These are phyloP conservation scores for Canariomyces notabilis DNA, from an alignment of 2,329 filamentous ascomycete genomes.

Conservation along the genomic window DNA sequence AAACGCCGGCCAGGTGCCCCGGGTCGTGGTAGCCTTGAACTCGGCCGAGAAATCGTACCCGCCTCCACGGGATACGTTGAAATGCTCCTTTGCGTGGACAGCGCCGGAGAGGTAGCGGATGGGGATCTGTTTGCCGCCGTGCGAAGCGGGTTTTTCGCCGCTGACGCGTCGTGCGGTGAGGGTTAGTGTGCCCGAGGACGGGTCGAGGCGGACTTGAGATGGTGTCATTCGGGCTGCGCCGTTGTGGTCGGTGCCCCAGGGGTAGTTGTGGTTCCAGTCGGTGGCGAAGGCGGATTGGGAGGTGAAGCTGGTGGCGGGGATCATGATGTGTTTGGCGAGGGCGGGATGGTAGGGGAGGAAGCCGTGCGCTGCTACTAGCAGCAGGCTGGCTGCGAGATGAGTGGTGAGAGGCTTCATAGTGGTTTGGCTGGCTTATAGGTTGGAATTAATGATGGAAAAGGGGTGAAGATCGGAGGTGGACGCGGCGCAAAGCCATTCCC, in stretches of 20 bases:
- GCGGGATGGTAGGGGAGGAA: not conserved
- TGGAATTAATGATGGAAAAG: too few relatives aligned
- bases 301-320: conserved; percentile 36
- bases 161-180: conserved; percentile 43
- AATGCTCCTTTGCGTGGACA: conserved; percentile 36
- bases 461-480: too few relatives aligned
- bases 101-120: conserved; percentile 51
- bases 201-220: conserved; percentile 40
- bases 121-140: conserved; percentile 36
- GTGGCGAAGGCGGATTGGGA: conserved; percentile 35
- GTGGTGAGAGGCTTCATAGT: conserved; percentile 5
- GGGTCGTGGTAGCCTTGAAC: conserved; percentile 36
- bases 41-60: conserved; percentile 40
- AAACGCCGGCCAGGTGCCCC: conserved; percentile 54
- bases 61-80: conserved; percentile 34
- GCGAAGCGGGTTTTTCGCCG: conserved; percentile 35
- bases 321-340: conserved; percentile 32
- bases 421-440: not conserved
- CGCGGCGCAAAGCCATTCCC: too few relatives aligned
- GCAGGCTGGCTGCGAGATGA: conserved; percentile 11
- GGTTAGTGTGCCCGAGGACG: conserved; percentile 38
- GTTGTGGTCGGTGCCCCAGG: conserved; percentile 55
- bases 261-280: conserved; percentile 50
- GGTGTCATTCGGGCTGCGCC: conserved; percentile 51
- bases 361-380: conserved; percentile 10